phyloP scores from a whole-genome alignment of 2,329 filamentous ascomycete genomes.

The Boeremia exigua region DNA sequence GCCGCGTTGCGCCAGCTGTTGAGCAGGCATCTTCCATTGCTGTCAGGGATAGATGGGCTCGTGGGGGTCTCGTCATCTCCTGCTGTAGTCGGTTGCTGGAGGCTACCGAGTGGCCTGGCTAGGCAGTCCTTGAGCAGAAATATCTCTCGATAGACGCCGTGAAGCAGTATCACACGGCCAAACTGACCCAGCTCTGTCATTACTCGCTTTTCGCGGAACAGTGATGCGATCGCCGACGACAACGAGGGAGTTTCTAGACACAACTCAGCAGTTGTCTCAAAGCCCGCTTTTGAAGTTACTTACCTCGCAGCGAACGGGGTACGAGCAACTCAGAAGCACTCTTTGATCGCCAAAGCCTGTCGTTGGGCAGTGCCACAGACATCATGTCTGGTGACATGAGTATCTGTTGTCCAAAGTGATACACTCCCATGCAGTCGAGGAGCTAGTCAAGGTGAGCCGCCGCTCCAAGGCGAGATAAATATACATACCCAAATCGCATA shows the following conservation, averaged over 20 bases:
- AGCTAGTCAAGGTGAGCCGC: background rate
- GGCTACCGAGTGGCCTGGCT: slow-evolving; percentile 47
- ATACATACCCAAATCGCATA: slow-evolving; percentile 47
- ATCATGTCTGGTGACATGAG: slow-evolving; percentile 2
- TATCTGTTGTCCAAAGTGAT: slow-evolving; percentile 9
- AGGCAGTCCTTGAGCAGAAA: slow-evolving; percentile 55
- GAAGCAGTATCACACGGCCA: slow-evolving; percentile 56
- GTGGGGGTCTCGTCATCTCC: slow-evolving; percentile 51
- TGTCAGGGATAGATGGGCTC: slow-evolving; percentile 48
- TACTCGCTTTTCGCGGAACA: slow-evolving; percentile 14
- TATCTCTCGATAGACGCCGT: slow-evolving; percentile 57
- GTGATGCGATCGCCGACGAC: background rate
- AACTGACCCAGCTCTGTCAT: slow-evolving; percentile 54
- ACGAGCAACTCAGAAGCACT: background rate
- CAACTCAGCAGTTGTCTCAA: no score
- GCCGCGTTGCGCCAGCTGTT: slow-evolving; percentile 56
- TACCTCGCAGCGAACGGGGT: background rate
- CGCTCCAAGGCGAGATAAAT: slow-evolving; percentile 23
- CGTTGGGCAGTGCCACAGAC: slow-evolving; percentile 1
- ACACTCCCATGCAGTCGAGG: slow-evolving; percentile 16
- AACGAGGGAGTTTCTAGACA: slow-evolving; percentile 3
- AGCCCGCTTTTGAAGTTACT: background rate
- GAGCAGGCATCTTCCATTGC: slow-evolving; percentile 5
- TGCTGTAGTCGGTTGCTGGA: slow-evolving; percentile 19
- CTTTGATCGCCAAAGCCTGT: background rate